phyloP scores from a whole-genome alignment of 2,329 filamentous ascomycete genomes.

The Scedosporium dehoogii region DNA sequence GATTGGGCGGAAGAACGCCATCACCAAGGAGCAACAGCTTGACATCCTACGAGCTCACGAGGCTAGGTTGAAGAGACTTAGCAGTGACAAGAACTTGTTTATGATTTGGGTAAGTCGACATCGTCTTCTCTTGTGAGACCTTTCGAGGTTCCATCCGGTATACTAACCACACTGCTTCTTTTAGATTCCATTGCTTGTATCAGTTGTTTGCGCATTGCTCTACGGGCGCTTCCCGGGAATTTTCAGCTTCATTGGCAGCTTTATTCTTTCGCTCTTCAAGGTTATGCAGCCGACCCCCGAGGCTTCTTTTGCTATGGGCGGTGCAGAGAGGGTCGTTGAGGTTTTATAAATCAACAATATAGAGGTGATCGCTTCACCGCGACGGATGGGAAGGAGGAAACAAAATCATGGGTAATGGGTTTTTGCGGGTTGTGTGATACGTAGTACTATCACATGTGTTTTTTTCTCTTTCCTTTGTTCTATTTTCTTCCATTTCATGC shows the following conservation, averaged over 20 bases:
- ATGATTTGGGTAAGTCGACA: constrained; percentile 52
- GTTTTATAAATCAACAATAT: neutral
- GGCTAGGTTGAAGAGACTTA: constrained; percentile 51
- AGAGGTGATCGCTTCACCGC: neutral
- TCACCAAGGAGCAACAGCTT: constrained; percentile 56
- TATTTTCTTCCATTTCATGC: too few relatives aligned
- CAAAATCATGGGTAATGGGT: neutral
- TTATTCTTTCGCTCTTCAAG: neutral
- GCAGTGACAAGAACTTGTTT: constrained; percentile 56
- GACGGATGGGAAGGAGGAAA: neutral
- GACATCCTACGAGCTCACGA: constrained; percentile 51
- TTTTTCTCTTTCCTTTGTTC: too few relatives aligned
- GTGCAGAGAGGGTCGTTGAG: neutral
- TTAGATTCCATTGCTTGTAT: constrained; percentile 30
- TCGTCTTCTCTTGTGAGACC: neutral
- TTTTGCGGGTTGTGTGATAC: too few relatives aligned
- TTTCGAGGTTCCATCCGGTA: neutral
- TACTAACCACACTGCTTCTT: neutral
- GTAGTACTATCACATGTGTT: too few relatives aligned
- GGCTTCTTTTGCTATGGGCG: neutral
- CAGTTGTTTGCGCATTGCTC: constrained; percentile 29
- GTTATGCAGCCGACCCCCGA: neutral
- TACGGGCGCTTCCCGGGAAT: constrained; percentile 11
- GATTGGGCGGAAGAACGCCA: constrained; percentile 52
- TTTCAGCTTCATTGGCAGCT: neutral